These are phyloP conservation scores for Aquanectria penicillioides DNA, from an alignment of 2,329 filamentous ascomycete species.

Conservation along the genomic window DNA sequence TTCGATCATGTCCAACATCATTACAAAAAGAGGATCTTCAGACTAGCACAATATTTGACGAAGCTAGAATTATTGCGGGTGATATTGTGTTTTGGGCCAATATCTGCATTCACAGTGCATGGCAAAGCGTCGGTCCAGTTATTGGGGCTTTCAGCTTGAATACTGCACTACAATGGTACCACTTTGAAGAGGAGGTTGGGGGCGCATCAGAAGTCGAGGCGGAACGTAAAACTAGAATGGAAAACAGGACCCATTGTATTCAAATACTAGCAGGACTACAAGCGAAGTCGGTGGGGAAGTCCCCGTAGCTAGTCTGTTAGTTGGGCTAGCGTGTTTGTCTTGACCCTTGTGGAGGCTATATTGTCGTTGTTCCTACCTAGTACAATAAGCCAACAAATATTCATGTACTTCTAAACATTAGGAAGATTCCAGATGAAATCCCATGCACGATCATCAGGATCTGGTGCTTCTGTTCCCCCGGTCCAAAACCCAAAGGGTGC, in stretches of 20 bases:
- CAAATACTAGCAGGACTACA: not conserved
- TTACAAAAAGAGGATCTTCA: too few species aligned
- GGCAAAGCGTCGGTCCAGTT: conserved; percentile 5
- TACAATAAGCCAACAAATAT: not conserved
- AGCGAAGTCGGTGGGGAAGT: too few species aligned
- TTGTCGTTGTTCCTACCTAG: not conserved
- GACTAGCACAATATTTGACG: not conserved
- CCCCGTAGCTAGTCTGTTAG: too few species aligned
- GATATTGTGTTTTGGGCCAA: not conserved
- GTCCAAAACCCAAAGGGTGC: conserved; percentile 19
- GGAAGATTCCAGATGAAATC: conserved; percentile 22
- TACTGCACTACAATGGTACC: conserved; percentile 4
- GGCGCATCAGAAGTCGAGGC: too few species aligned
- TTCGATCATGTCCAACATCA: too few species aligned
- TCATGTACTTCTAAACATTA: not conserved
- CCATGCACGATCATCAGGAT: conserved; percentile 18
- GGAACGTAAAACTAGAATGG: not conserved
- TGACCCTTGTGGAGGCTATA: too few species aligned
- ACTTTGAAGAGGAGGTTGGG: not conserved
- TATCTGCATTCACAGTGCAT: not conserved
- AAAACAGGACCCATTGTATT: not conserved
- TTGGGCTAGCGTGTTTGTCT: too few species aligned
- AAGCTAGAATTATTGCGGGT: not conserved
- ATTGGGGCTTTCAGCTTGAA: conserved; percentile 1
- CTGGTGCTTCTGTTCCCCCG: not conserved